A percentile compares a stretch with the other conserved stretches of the same genome.
Conservation (phyloP, 306 rosid genomes). For the Cucumis hystrix region DNA sequence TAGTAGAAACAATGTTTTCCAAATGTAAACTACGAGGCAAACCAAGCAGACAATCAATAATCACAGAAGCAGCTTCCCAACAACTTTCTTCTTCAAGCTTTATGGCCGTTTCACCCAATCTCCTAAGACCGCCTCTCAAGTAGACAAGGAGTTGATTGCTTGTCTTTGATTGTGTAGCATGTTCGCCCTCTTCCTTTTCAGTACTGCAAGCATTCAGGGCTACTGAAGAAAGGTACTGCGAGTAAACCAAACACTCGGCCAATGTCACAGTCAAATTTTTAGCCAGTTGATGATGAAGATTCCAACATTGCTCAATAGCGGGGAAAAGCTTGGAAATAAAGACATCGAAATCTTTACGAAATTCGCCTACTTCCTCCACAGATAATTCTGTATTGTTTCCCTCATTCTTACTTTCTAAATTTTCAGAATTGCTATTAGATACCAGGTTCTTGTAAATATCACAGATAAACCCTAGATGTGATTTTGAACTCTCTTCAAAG, state of each 20-base stretch:
- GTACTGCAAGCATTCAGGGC: slow-evolving; percentile 22
- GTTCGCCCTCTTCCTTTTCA: slow-evolving; percentile 42
- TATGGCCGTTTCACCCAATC: slow-evolving; percentile 41
- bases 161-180: slow-evolving; percentile 26
- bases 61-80: slow-evolving; percentile 82
- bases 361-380: slow-evolving; percentile 49
- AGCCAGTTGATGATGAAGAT: slow-evolving; percentile 67
- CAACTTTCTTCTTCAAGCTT: slow-evolving; percentile 60
- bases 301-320: slow-evolving; percentile 66
- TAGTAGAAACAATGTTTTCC: slow-evolving; percentile 36
- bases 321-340: slow-evolving; percentile 52
- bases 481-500: slow-evolving; percentile 23
- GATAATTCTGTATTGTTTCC: slow-evolving; percentile 21
- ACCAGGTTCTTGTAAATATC: slow-evolving; percentile 25
- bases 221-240: slow-evolving; percentile 46
- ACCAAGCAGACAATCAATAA: slow-evolving; percentile 65
- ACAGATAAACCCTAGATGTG: slow-evolving; percentile 43
- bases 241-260: slow-evolving; percentile 56
- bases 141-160: slow-evolving; percentile 29
- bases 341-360: slow-evolving; percentile 43
- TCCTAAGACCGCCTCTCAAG: slow-evolving; percentile 57
- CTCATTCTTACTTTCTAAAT: slow-evolving; percentile 22
- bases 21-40: slow-evolving; percentile 36
- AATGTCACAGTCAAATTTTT: slow-evolving; percentile 45
- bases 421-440: slow-evolving; percentile 23